Percentiles rank a stretch among this genome's conserved stretches.
phyloP scores from a whole-genome alignment of 2,329 filamentous ascomycete genomes.

The Didymella lethalis region DNA sequence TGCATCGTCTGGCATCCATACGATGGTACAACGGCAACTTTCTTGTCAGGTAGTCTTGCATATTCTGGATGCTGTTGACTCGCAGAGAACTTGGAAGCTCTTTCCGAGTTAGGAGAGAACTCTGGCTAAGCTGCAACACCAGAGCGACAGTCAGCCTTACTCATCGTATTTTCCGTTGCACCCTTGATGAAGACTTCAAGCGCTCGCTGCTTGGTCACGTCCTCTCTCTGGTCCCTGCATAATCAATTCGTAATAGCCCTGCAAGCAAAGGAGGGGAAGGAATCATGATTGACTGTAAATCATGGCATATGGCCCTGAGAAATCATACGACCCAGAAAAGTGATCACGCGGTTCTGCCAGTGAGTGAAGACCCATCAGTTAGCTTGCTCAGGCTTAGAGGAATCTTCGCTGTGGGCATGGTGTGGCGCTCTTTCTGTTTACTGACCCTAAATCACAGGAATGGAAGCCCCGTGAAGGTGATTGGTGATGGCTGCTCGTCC shows the following conservation, averaged over 20 bases:
- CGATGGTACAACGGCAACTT: background rate
- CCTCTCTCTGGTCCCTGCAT: conserved; percentile 5
- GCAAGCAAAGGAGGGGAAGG: conserved; percentile 7
- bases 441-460: background rate
- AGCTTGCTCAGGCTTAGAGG: background rate
- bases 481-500: background rate
- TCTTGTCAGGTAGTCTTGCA: background rate
- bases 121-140: background rate
- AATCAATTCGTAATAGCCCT: background rate
- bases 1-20: conserved; percentile 2
- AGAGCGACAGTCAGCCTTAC: conserved; percentile 12
- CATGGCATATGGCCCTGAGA: background rate
- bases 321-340: background rate
- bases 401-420: background rate
- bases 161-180: background rate
- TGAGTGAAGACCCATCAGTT: background rate
- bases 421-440: background rate
- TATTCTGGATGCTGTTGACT: background rate
- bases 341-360: background rate
- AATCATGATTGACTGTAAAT: background rate
- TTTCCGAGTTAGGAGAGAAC: background rate
- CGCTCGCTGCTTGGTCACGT: conserved; percentile 3
- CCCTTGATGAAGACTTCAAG: background rate
- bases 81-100: background rate
- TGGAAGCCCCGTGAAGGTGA: background rate